A percentile compares a stretch with the other conserved stretches of the same genome.
phyloP scores from a whole-genome alignment of 306 rosid genomes.

The Lathyrus sativus region DNA sequence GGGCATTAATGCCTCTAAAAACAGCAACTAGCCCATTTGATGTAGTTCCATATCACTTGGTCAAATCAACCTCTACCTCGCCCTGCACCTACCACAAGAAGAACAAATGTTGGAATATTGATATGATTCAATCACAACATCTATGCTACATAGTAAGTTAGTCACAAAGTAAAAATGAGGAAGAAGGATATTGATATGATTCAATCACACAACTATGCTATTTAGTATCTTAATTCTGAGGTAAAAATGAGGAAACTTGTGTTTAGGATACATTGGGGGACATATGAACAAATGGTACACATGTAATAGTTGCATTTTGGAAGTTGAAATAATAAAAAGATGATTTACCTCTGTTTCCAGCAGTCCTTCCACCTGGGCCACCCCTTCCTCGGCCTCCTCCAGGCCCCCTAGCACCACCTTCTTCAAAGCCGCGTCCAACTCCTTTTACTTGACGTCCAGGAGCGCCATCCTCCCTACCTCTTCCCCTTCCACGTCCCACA shows the following conservation, averaged over 20 bases:
- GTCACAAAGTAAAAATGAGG: not conserved
- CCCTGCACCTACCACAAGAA: constrained; percentile 55
- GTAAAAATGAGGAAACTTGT: not conserved
- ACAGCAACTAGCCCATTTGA: constrained; percentile 46
- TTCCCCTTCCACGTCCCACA: constrained; percentile 97
- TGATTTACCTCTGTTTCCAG: constrained; percentile 81
- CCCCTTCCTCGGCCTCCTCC: constrained; percentile 95
- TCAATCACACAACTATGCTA: not conserved
- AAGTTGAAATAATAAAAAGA: constrained; percentile 20
- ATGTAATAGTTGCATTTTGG: not conserved
- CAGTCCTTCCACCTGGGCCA: constrained; percentile 73
- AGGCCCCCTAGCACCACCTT: constrained; percentile 71
- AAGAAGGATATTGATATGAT: constrained; percentile 24
- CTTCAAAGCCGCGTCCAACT: constrained; percentile 90
- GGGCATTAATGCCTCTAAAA: constrained; percentile 54
- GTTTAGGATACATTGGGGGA: not conserved
- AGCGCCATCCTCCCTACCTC: constrained; percentile 85
- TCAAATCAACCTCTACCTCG: constrained; percentile 65
- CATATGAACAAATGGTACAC: not conserved
- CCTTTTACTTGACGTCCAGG: constrained; percentile 85
- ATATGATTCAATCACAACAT: constrained; percentile 28
- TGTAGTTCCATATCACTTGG: constrained; percentile 29
- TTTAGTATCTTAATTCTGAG: not conserved
- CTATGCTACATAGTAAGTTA: constrained; percentile 9
- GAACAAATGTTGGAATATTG: constrained; percentile 21